phyloP scores from a whole-genome alignment of 1,284 basidiomycete genomes.

The Tilletia indica region DNA sequence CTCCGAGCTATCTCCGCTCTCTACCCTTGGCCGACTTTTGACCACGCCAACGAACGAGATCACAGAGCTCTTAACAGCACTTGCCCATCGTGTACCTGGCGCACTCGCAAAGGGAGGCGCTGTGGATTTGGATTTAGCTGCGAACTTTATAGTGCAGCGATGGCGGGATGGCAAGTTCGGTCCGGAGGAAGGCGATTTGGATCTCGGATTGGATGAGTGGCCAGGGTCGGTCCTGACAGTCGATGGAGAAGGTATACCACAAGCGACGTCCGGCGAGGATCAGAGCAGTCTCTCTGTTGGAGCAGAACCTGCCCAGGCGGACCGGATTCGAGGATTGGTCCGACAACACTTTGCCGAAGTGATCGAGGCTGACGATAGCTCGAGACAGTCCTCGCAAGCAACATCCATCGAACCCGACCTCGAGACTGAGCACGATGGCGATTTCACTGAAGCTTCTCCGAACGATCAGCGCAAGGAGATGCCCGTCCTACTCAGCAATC shows the following conservation, averaged over 20 bases:
- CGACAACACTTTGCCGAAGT: background rate
- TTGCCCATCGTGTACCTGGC: constrained; percentile 47
- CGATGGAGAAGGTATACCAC: background rate
- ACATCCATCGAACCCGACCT: background rate
- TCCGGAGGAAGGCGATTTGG: constrained; percentile 39
- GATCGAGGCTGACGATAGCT: background rate
- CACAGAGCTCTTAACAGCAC: constrained; percentile 28
- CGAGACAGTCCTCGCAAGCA: background rate
- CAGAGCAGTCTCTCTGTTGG: too few species aligned
- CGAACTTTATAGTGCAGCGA: constrained; percentile 45
- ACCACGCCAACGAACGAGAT: constrained; percentile 40
- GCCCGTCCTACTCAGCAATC: constrained; percentile 2
- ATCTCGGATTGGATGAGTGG: constrained; percentile 31
- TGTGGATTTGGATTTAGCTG: constrained; percentile 41
- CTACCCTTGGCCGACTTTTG: background rate
- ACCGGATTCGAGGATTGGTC: background rate
- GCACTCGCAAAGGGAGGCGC: constrained; percentile 40
- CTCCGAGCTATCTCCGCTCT: background rate
- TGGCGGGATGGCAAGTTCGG: constrained; percentile 47
- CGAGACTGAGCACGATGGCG: background rate
- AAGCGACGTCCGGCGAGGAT: background rate
- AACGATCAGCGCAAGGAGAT: background rate
- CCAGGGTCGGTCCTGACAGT: background rate
- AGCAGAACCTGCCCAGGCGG: background rate
- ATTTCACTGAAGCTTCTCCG: background rate